Evolutionary conservation across 306 rosid genomes (phyloP).

Genomic region (Medicago lupulina): DNA sequence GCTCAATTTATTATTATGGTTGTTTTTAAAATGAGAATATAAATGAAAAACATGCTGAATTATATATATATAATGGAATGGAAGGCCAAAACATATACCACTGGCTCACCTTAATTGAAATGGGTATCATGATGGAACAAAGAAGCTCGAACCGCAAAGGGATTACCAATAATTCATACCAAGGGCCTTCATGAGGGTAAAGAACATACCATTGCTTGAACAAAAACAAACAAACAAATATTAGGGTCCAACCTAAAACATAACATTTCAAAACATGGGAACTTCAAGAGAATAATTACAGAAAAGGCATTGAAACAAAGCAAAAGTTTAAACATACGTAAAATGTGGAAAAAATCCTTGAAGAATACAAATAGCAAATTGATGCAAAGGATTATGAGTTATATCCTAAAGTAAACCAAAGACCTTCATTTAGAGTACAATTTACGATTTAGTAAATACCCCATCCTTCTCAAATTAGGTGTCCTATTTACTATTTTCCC

Average conservation of each 20-base stretch:
- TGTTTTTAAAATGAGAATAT: slow-evolving; percentile 27
- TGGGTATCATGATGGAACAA: slow-evolving; percentile 99
- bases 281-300: slow-evolving; percentile 30
- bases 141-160: slow-evolving; percentile 98
- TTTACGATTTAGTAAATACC: background rate
- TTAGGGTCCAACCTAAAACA: slow-evolving; percentile 30
- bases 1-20: slow-evolving; percentile 17
- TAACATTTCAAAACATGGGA: slow-evolving; percentile 42
- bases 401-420: slow-evolving; percentile 22
- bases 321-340: slow-evolving; percentile 21
- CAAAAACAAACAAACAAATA: slow-evolving; percentile 23
- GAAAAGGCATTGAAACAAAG: slow-evolving; percentile 18
- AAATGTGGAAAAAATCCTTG: background rate
- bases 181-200: slow-evolving; percentile 88
- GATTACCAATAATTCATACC: slow-evolving; percentile 93
- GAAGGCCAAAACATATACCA: slow-evolving; percentile 35
- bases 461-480: too few relatives aligned
- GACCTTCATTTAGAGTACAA: slow-evolving; percentile 21
- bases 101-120: slow-evolving; percentile 89
- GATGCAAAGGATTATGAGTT: slow-evolving; percentile 11
- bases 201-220: slow-evolving; percentile 90
- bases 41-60: slow-evolving; percentile 36
- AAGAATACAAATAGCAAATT: slow-evolving; percentile 24
- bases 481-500: too few relatives aligned
- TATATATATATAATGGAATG: slow-evolving; percentile 2